Evolutionary conservation across 345 rosid genomes (phyloP).

Genomic region (Syzygium aromaticum): DNA sequence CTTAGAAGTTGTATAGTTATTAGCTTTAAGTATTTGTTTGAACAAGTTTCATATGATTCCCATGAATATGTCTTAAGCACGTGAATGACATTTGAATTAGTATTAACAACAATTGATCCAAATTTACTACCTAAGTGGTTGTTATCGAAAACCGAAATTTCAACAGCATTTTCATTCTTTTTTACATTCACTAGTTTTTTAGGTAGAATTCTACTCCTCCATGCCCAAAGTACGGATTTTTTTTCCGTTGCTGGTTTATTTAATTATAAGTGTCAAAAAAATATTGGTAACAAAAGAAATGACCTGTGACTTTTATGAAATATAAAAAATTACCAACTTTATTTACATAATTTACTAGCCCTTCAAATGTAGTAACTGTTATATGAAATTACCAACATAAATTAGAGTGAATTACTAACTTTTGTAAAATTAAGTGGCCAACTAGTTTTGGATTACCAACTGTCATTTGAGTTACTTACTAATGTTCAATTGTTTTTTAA

Average conservation of each 20-base stretch:
- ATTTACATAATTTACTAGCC: background rate
- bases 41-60: background rate
- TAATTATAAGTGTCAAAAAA: background rate
- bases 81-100: background rate
- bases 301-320: background rate
- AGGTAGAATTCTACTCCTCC: background rate
- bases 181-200: background rate
- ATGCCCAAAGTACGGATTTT: background rate
- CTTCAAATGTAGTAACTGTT: background rate
- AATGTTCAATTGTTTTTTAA: too few relatives aligned
- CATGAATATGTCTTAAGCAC: background rate
- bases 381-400: background rate
- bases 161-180: background rate
- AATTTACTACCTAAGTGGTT: background rate
- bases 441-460: background rate
- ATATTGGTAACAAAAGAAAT: background rate
- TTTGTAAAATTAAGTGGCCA: background rate
- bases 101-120: background rate
- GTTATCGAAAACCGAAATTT: background rate
- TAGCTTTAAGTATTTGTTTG: background rate
- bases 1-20: too few relatives aligned
- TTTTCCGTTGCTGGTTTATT: background rate
- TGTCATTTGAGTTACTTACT: background rate
- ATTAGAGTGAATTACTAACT: background rate
- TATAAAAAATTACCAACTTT: background rate